Evolutionary conservation across 441 rosid genomes (phyloP), one percentile per base, ranked within the genome.

Genomic region (Pelargonium myrrhifolium): DNA sequence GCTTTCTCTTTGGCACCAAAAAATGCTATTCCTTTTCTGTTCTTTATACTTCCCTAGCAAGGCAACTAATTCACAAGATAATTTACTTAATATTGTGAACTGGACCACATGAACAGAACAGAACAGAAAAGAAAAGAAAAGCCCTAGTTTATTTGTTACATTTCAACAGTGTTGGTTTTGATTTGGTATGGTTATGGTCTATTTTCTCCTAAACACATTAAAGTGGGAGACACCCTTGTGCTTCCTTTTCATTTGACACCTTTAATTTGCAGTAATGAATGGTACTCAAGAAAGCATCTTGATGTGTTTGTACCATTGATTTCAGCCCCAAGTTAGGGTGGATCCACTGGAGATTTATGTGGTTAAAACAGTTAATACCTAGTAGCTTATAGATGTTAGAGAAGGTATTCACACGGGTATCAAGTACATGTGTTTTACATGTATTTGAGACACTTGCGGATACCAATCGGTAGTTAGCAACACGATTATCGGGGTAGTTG

Each of bases 251-350:
- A 55, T 55, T 55, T 22, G 24, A 55, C 59, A 55, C 60, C 60
- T 55, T 17, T 55, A 55, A 55, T 55, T 6, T 55, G 60, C 60
- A 55, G 60, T 55, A 55, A 55, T 55, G 9, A 17, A 55, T 55
- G 21, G 60, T 55, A 55, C 60, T 55, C 22, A 55, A 55, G 60
- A 55, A 20, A 55, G 60, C 60, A 18, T 20, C 22, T 18, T 55
- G 11, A 55, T 9, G 22, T 22, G 4, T 55, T 18, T 53, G 26
- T 22, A 55, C 60, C 60, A 55, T 55, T 20, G 24, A 4, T n/a
- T 18, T 55, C 60, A 17, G 24, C 60, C 60, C 60, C 60, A 55
- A 55, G 60, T 55, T 55, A 55, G 26, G 26, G 18, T 55, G 60
- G 24, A 55, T 55, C 60, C 60, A 55, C 26, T 7, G 1, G 24